A percentile compares a stretch with the other conserved stretches of the same genome.
These are phyloP conservation scores for Talaromyces sp. DNA, from an alignment of 2,329 filamentous ascomycete species.

Conservation along the genomic window DNA sequence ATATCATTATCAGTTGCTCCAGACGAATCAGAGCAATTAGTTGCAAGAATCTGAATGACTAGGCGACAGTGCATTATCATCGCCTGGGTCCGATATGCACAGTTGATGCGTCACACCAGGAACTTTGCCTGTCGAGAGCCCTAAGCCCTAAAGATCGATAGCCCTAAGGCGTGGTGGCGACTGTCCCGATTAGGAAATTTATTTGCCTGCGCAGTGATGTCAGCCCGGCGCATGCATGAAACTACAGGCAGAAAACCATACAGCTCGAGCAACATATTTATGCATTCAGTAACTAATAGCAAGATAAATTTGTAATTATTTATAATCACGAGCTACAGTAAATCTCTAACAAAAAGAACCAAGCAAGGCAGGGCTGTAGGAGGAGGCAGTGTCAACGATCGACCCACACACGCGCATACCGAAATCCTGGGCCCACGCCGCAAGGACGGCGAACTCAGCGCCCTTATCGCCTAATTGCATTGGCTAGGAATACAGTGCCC, in stretches of 20 bases:
- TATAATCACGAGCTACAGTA: neutral
- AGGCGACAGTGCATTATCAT: neutral
- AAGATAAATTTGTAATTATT: neutral
- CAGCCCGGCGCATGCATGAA: neutral
- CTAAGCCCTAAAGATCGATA: neutral
- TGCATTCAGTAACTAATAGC: neutral
- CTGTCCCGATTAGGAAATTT: neutral
- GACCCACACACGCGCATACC: neutral
- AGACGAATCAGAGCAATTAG: neutral
- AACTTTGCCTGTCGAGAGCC: neutral
- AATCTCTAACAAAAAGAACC: neutral
- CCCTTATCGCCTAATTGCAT: neutral
- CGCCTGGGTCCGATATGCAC: no score
- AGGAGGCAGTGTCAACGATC: neutral
- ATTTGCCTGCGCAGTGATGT: neutral
- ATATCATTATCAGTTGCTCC: neutral
- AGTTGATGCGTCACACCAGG: neutral
- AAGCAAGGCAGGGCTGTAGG: neutral
- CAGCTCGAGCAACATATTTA: neutral
- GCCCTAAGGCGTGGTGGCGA: neutral
- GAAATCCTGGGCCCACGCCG: neutral
- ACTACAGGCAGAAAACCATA: neutral
- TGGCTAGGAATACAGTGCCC: constrained; percentile 8
- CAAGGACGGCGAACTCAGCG: neutral
- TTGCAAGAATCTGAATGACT: neutral